Conservation (phyloP, 2,329 filamentous ascomycete species). For the Xenosphaeropsis pyriputrescens region DNA sequence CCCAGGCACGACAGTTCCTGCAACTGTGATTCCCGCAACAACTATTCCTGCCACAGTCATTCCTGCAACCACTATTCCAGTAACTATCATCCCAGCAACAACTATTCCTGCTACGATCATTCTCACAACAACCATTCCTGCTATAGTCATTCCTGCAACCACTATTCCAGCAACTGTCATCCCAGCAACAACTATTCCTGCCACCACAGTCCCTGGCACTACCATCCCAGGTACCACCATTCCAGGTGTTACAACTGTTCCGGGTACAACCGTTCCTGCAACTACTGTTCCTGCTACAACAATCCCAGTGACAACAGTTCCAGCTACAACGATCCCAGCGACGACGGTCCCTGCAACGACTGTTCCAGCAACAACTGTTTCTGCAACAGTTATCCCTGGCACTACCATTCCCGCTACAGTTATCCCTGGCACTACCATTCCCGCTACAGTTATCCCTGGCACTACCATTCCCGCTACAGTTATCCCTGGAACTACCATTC, state of each 20-base stretch:
- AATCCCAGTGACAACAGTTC: slow-evolving; percentile 27
- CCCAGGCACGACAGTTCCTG: slow-evolving; percentile 12
- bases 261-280: slow-evolving; percentile 10
- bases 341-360: slow-evolving; percentile 24
- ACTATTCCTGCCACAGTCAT: slow-evolving; percentile 19
- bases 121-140: too few species aligned
- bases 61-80: too few species aligned
- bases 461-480: slow-evolving; percentile 3
- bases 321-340: slow-evolving; percentile 10
- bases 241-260: slow-evolving; percentile 27
- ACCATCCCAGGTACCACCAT: slow-evolving; percentile 23
- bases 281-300: slow-evolving; percentile 24
- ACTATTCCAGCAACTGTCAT: too few species aligned
- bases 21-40: slow-evolving; percentile 19
- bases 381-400: slow-evolving; percentile 9
- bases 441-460: slow-evolving; percentile 9
- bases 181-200: too few species aligned
- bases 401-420: slow-evolving; percentile 24
- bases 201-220: too few species aligned
- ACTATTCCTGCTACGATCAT: too few species aligned
- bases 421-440: slow-evolving; percentile 27
- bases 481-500: slow-evolving; percentile 4
- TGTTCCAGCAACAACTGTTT: slow-evolving; percentile 27
- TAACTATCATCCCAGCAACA: too few species aligned
- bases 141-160: too few species aligned